Base-by-base conservation (phyloP, 345 rosid species). In the Euphorbia tirucalli region DNA sequence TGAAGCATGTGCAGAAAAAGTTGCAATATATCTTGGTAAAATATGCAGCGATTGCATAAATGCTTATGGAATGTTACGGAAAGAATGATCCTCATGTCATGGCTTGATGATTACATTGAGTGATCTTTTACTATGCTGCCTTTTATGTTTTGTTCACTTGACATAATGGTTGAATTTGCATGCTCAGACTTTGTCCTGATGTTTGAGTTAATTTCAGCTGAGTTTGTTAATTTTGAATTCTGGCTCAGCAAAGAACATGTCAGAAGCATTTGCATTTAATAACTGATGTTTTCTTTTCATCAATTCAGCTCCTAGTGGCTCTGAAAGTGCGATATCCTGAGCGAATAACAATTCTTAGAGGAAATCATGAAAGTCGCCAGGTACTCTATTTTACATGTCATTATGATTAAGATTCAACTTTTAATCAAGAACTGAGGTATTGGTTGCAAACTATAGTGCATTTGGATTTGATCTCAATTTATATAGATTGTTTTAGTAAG, bases 311-410 rank as follows among this genome's bases (percentile, higher is more conserved):
- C 39, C 72, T 94, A 79, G 97, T 94, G 55, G 92, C 96, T 62
- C 78, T 94, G 65, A 92, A 94, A 85, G 96, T 92, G 69, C 92
- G 93, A 49, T 88, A 89, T 82, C 83, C 88, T 73, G 93, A 89
- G 61, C 88, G 98, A 74, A 86, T 94, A 75, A 94, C 98, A 11
- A 90, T 92, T 82, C 88, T 94, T 18, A 84, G 98, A 78, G 98
- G 98, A 76, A 93, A 94, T 72, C 98, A 94, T 68, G 98, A 94
- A 83, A 91, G 97, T 71, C 97, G 98, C 56, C 98, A 94, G 96
- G 98, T 94, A 84, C 32, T 74, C 44, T 50, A 68, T 19, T 5
- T 19, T 52, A 19, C 25, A 21, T 52, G 11, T 52, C 8, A 1
- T 30, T 5, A 60, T 60, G 7, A 15, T 19, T 30, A 43, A 60